phyloP scores from a whole-genome alignment of 305 asterid genomes.

The Salvia sclarea region DNA sequence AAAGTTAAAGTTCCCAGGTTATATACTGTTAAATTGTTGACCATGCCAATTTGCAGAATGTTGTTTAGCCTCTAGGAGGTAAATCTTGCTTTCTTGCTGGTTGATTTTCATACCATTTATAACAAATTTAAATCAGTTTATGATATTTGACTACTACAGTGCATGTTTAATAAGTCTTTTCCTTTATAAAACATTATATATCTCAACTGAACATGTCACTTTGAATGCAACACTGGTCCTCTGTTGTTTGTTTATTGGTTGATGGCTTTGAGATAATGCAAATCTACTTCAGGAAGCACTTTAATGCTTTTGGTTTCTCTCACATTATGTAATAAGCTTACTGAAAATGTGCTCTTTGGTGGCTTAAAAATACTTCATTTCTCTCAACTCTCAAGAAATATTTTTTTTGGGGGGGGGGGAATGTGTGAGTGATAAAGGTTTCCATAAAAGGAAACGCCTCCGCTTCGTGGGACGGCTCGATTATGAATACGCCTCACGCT shows the following conservation, averaged over 20 bases:
- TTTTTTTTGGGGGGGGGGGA: too few relatives aligned
- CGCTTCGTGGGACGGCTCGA: too few relatives aligned
- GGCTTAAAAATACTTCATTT: conserved; percentile 11
- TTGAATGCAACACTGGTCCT: neutral
- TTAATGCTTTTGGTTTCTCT: neutral
- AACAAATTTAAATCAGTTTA: neutral
- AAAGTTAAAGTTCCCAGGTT: neutral
- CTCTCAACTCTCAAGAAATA: too few relatives aligned
- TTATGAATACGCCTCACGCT: too few relatives aligned
- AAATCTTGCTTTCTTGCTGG: conserved; percentile 12
- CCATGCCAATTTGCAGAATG: conserved; percentile 16
- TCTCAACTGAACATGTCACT: conserved; percentile 15
- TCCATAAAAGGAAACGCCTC: too few relatives aligned
- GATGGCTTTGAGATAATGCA: conserved; percentile 1
- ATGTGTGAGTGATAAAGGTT: too few relatives aligned
- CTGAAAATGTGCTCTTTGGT: conserved; percentile 4
- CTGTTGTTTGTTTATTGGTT: conserved; percentile 1
- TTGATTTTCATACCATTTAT: neutral
- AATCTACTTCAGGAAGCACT: conserved; percentile 2
- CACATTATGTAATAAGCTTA: conserved; percentile 9
- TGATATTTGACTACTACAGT: conserved; percentile 1
- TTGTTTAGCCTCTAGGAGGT: conserved; percentile 19
- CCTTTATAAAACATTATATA: conserved; percentile 11
- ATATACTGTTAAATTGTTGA: conserved; percentile 3
- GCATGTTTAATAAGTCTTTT: neutral